Conservation (phyloP, 805 yeast species). For the Candida coleopterorum region DNA sequence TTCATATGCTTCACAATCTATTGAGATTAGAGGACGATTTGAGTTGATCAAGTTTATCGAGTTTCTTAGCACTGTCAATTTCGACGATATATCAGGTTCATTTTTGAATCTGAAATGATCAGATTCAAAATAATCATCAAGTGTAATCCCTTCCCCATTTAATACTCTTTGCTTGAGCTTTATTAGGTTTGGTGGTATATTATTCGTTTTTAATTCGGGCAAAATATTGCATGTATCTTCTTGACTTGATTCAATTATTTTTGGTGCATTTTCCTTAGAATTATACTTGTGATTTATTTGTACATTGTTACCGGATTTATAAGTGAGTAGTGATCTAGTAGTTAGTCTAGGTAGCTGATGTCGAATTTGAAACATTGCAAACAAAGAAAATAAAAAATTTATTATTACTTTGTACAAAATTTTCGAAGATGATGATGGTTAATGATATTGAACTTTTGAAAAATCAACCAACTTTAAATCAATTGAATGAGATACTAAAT, state of each 20-base stretch:
- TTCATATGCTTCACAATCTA: conserved; percentile 61
- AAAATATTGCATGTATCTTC: no score
- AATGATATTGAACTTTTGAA: conserved; percentile 8
- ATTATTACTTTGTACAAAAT: neutral
- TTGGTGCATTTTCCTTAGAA: no score
- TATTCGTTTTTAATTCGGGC: no score
- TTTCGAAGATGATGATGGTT: neutral
- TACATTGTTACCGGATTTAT: no score
- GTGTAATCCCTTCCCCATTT: neutral
- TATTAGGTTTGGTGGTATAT: conserved; percentile 1
- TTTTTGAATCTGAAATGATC: conserved; percentile 15
- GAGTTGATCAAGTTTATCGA: conserved; percentile 19
- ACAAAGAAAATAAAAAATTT: no score
- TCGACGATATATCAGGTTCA: conserved; percentile 10
- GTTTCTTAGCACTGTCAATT: conserved; percentile 8
- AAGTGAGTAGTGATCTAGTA: no score
- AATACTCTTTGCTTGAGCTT: neutral
- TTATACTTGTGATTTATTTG: no score
- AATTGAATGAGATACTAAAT: conserved; percentile 4
- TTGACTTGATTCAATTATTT: no score
- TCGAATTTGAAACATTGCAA: no score
- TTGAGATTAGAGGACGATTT: conserved; percentile 35
- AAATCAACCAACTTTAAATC: conserved; percentile 6
- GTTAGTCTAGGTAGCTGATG: no score
- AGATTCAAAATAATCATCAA: conserved; percentile 16